Evolutionary conservation across 1,284 basidiomycete species (phyloP).

Genomic region (Ustilago loliicola): DNA sequence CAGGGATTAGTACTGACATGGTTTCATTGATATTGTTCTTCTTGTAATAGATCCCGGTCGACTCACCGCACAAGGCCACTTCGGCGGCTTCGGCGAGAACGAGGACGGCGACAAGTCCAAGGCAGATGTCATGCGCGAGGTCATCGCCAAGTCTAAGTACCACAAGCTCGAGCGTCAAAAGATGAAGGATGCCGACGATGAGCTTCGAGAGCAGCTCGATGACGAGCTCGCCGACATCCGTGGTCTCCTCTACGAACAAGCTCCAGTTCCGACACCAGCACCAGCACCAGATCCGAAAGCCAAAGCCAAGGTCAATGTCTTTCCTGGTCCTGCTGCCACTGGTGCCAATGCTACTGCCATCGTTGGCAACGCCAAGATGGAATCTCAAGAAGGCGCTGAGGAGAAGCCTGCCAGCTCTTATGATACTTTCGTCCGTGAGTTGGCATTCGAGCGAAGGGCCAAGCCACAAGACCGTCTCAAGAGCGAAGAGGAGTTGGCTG

Average conservation of each 20-base stretch:
- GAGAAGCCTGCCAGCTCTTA: slow-evolving; percentile 74
- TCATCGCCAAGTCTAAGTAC: slow-evolving; percentile 94
- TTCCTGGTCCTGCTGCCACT: slow-evolving; percentile 38
- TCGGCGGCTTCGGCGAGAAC: slow-evolving; percentile 83
- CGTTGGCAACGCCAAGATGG: slow-evolving; percentile 14
- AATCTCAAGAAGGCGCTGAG: slow-evolving; percentile 9
- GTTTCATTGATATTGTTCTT: background rate
- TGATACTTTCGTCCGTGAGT: slow-evolving; percentile 89
- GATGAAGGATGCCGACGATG: slow-evolving; percentile 86
- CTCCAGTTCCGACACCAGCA: slow-evolving; percentile 38
- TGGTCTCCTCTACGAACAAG: slow-evolving; percentile 75
- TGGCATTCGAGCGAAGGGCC: slow-evolving; percentile 92
- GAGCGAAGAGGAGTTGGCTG: slow-evolving; percentile 92
- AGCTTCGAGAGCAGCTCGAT: slow-evolving; percentile 88
- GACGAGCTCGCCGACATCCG: slow-evolving; percentile 87
- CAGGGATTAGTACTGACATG: slow-evolving; percentile 14
- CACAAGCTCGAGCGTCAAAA: slow-evolving; percentile 85
- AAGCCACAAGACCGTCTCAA: slow-evolving; percentile 96
- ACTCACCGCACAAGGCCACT: slow-evolving; percentile 74
- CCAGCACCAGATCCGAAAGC: slow-evolving; percentile 29
- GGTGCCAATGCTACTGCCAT: slow-evolving; percentile 39
- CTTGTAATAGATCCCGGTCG: slow-evolving; percentile 36
- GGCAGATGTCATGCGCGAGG: slow-evolving; percentile 96
- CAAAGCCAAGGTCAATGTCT: slow-evolving; percentile 38
- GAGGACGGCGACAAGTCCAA: slow-evolving; percentile 76